Percentiles rank a stretch among this genome's conserved stretches.
Evolutionary conservation across 2,329 filamentous ascomycete species (phyloP).

Genomic region (Ophiognomonia clavigignenti-juglandacearum): DNA sequence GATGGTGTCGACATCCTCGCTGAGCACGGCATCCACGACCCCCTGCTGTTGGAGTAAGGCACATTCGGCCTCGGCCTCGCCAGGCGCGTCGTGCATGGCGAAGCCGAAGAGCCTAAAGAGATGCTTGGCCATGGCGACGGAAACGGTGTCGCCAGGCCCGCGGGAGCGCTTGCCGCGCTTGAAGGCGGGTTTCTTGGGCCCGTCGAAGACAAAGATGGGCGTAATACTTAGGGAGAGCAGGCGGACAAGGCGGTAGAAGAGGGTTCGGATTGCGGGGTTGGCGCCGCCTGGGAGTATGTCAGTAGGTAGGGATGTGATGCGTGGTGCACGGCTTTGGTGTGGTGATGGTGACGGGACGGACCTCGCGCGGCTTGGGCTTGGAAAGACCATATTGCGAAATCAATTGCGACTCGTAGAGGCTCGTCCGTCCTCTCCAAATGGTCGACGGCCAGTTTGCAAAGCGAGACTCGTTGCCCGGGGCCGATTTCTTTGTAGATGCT

Average conservation of each 20-base stretch:
- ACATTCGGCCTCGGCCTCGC: constrained; percentile 95
- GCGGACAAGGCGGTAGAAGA: constrained; percentile 81
- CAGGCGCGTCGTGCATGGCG: constrained; percentile 77
- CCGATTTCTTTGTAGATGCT: constrained; percentile 92
- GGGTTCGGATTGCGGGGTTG: constrained; percentile 83
- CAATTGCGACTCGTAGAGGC: constrained; percentile 82
- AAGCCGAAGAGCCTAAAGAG: constrained; percentile 83
- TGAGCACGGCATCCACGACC: constrained; percentile 87
- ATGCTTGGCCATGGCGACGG: constrained; percentile 74
- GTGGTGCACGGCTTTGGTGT: constrained; percentile 4
- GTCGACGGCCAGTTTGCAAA: constrained; percentile 77
- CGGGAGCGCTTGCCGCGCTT: constrained; percentile 79
- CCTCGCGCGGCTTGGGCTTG: constrained; percentile 81
- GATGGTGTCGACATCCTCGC: constrained; percentile 93
- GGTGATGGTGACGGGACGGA: constrained; percentile 20
- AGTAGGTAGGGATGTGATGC: constrained; percentile 5
- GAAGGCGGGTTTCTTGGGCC: constrained; percentile 55
- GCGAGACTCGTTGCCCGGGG: constrained; percentile 69
- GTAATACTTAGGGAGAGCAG: constrained; percentile 45
- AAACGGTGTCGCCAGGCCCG: constrained; percentile 58
- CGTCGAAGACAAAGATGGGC: constrained; percentile 51
- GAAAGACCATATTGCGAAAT: constrained; percentile 96
- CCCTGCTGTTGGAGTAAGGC: constrained; percentile 77
- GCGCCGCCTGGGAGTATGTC: constrained; percentile 55
- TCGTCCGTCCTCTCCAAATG: constrained; percentile 65